A percentile compares a stretch with the other conserved stretches of the same genome.
These are phyloP conservation scores for Xylaria scruposa DNA, from an alignment of 495 filamentous ascomycete species.

Conservation along the genomic window DNA sequence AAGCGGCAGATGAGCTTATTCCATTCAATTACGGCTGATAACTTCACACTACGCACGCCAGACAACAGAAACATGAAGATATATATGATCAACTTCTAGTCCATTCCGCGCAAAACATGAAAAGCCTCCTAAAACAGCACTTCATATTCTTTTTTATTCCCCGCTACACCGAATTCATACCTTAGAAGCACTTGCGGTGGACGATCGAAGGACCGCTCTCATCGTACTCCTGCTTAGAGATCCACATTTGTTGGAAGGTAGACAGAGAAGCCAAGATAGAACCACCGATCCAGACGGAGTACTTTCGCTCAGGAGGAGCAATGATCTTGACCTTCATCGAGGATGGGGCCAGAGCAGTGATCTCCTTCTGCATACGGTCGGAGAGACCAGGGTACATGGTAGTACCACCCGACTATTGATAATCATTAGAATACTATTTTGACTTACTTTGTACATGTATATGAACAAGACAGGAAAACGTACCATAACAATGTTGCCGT, in stretches of 20 bases:
- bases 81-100: conserved; percentile 59
- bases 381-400: conserved; percentile 99
- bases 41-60: conserved; percentile 38
- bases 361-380: conserved; percentile 99
- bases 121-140: conserved; percentile 51
- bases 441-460: conserved; percentile 24
- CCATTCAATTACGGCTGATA: conserved; percentile 24
- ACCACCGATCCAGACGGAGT: conserved; percentile 99
- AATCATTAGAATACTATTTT: conserved; percentile 33
- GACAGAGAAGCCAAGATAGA: conserved; percentile 99
- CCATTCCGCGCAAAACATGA: conserved; percentile 45
- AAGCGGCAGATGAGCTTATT: neutral
- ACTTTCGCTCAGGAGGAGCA: conserved; percentile 96
- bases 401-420: conserved; percentile 88
- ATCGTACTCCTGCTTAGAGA: conserved; percentile 99
- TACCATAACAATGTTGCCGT: conserved; percentile 99
- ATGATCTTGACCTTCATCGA: conserved; percentile 99
- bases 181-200: conserved; percentile 99
- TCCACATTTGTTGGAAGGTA: conserved; percentile 99
- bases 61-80: conserved; percentile 45
- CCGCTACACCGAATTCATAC: conserved; percentile 45
- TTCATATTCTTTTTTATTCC: conserved; percentile 46
- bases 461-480: conserved; percentile 46
- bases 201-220: conserved; percentile 99
- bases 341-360: conserved; percentile 97